phyloP scores from a whole-genome alignment of 768 basidiomycete genomes.

The Psilocybe tampanensis region DNA sequence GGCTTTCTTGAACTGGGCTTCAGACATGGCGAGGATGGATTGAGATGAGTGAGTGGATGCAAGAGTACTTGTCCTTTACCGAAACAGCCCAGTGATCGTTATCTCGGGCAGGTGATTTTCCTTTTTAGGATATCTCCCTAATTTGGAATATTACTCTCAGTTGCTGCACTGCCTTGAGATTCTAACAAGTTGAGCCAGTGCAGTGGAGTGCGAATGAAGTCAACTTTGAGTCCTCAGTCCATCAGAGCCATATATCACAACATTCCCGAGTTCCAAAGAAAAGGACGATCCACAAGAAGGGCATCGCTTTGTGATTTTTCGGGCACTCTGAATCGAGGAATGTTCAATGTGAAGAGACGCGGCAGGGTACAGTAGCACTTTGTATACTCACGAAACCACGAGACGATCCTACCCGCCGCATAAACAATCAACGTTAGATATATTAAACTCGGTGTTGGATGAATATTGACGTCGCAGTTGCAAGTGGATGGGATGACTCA shows the following conservation, averaged over 20 bases:
- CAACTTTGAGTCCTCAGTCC: too few relatives aligned
- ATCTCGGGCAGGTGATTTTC: slow-evolving; percentile 1
- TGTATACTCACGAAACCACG: too few relatives aligned
- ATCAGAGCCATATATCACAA: too few relatives aligned
- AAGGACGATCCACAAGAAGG: neutral
- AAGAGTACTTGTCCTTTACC: neutral
- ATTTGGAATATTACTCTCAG: neutral
- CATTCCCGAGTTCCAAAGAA: too few relatives aligned
- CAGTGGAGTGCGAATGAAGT: too few relatives aligned
- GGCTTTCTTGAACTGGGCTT: too few relatives aligned
- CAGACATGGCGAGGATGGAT: slow-evolving; percentile 50
- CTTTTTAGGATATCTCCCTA: neutral
- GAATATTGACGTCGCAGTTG: neutral
- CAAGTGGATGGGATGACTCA: neutral
- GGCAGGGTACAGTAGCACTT: too few relatives aligned
- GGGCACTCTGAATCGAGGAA: too few relatives aligned
- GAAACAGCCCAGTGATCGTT: neutral
- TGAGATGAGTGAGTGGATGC: slow-evolving; percentile 6
- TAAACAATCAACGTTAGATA: neutral
- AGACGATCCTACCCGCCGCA: too few relatives aligned
- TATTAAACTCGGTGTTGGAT: neutral
- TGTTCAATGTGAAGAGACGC: too few relatives aligned
- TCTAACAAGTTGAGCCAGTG: too few relatives aligned
- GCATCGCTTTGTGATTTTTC: neutral
- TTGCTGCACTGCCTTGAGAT: too few relatives aligned